These are phyloP conservation scores for Linaria vulgaris DNA, from an alignment of 257 asterid genomes.

Conservation along the genomic window DNA sequence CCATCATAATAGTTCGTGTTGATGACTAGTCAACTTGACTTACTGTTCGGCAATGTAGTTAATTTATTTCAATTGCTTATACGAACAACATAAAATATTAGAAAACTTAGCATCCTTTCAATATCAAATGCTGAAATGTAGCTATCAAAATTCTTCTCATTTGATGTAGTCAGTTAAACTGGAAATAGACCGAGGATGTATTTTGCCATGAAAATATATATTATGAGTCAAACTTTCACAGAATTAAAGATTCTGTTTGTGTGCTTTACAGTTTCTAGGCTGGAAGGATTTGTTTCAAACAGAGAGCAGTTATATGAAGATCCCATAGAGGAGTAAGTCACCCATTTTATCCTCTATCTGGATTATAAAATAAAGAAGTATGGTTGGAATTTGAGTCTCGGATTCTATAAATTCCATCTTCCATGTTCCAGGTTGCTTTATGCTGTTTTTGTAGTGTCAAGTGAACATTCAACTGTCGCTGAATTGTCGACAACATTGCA, in stretches of 20 bases:
- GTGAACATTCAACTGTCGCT: conserved; percentile 96
- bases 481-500: conserved; percentile 92
- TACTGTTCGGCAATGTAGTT: neutral
- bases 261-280: conserved; percentile 92
- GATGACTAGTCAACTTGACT: neutral
- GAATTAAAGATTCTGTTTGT: conserved; percentile 30
- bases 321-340: conserved; percentile 96
- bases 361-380: conserved; percentile 25
- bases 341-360: conserved; percentile 22
- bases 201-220: neutral
- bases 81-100: neutral
- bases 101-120: neutral
- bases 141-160: neutral
- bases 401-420: conserved; percentile 27
- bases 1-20: neutral
- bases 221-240: conserved; percentile 16
- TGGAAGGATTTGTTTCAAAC: conserved; percentile 99
- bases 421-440: conserved; percentile 99
- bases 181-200: neutral
- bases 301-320: conserved; percentile 99
- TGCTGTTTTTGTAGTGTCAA: conserved; percentile 98
- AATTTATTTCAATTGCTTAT: too few relatives aligned
- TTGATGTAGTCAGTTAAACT: neutral
- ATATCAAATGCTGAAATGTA: neutral
- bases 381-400: conserved; percentile 27